Percentiles rank a stretch among this genome's conserved stretches.
Conservation (phyloP, 2,329 filamentous ascomycete species). For the Ophiostoma sp. region DNA sequence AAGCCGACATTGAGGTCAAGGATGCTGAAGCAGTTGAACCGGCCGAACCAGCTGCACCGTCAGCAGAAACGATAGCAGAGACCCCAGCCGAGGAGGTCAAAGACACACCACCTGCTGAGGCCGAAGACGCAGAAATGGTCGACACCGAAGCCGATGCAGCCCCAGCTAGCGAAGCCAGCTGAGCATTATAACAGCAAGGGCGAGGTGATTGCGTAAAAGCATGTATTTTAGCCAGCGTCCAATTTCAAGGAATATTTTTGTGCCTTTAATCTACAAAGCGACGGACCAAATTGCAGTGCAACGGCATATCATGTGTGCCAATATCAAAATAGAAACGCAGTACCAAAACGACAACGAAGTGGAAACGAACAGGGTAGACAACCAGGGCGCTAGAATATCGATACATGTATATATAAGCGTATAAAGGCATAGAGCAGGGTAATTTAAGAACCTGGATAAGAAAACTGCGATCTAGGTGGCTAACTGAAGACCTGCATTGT, state of each 20-base stretch:
- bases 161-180: not conserved
- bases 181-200: not conserved
- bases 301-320: no score
- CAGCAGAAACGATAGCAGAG: not conserved
- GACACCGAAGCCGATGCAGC: slow-evolving; percentile 14
- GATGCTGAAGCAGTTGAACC: not conserved
- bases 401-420: not conserved
- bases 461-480: no score
- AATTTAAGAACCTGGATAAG: no score
- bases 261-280: not conserved
- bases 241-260: not conserved
- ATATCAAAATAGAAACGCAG: no score
- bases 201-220: not conserved
- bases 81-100: not conserved
- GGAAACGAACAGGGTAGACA: no score
- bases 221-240: not conserved
- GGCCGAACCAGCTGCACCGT: not conserved
- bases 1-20: not conserved
- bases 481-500: not conserved
- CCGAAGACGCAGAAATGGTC: slow-evolving; percentile 20
- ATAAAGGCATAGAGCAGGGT: not conserved
- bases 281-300: no score
- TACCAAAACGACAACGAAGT: no score
- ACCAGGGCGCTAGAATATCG: not conserved
- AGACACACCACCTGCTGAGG: not conserved